Evolutionary conservation across 2,329 filamentous ascomycete species (phyloP), one percentile per base, ranked within the genome.

Genomic region (Nemania sp.): DNA sequence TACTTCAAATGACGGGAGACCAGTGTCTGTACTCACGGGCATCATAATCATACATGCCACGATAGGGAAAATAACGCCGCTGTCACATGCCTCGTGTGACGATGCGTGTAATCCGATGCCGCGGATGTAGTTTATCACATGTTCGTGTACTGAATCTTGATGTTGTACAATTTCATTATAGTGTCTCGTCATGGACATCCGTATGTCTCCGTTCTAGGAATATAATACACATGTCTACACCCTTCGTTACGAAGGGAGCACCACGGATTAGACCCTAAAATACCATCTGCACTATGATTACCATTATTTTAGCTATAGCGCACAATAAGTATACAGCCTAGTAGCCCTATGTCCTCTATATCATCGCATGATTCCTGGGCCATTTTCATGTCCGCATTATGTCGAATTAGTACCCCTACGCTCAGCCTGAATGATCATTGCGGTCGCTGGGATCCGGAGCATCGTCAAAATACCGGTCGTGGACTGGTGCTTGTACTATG

Each of bases 401-500:
- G 19, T 41, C 20, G 28, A 22, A 48, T 15, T 15, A 15, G 8
- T n/a, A 6, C 23, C 14, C 23, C 15, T 19, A 11, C 12, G 28
- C 19, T 9, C 23, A 1, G 8, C n/a, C 15, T 19, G 9, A 11
- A 43, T 6, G 5, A 31, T 54, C 19, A 44, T 45, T n/a, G n/a
- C n/a, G n/a, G n/a, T n/a, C n/a, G n/a, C n/a, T n/a, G n/a, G n/a
- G n/a, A n/a, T n/a, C n/a, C n/a, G n/a, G n/a, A n/a, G n/a, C n/a
- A n/a, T n/a, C n/a, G n/a, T n/a, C n/a, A n/a, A n/a, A n/a, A n/a
- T n/a, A n/a, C n/a, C n/a, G n/a, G n/a, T n/a, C n/a, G n/a, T n/a
- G n/a, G n/a, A n/a, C 47, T 48, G 11, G 46, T 34, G 28, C 30
- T 45, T 15, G 26, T 45, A 14, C 33, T 34, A 39, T 58, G 52